Percentiles rank a stretch among this genome's conserved stretches.
Conservation (phyloP, 169 alveolate species). For the Besnoitia besnoiti region DNA sequence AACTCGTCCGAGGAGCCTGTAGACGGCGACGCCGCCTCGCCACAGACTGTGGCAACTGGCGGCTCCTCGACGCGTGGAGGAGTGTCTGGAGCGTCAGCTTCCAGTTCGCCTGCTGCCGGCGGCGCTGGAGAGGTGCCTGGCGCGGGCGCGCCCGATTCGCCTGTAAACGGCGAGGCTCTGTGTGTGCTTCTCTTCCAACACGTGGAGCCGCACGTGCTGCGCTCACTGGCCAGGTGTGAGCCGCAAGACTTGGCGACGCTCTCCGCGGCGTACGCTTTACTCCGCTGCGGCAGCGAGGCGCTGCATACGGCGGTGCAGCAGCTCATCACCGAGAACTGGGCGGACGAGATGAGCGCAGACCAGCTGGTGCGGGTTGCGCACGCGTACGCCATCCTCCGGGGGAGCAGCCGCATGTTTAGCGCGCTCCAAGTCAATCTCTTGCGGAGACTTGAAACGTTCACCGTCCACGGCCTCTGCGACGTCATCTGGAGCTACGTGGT, state of each 20-base stretch:
- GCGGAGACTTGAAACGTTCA: conserved; percentile 46
- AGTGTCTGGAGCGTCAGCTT: no score
- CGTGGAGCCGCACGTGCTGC: background rate
- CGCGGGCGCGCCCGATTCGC: background rate
- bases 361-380: conserved; percentile 8
- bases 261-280: conserved; percentile 23
- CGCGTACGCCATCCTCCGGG: conserved; percentile 50
- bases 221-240: background rate
- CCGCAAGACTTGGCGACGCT: conserved; percentile 24
- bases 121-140: background rate
- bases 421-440: conserved; percentile 49
- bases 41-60: no score
- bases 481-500: conserved; percentile 65
- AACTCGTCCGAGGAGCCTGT: background rate
- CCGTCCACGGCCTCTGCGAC: conserved; percentile 67
- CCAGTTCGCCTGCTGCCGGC: background rate
- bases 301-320: conserved; percentile 35
- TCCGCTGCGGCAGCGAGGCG: conserved; percentile 46
- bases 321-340: conserved; percentile 2
- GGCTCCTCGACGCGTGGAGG: no score
- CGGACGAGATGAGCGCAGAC: conserved; percentile 10
- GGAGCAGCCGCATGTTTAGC: conserved; percentile 58
- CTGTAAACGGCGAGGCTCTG: background rate
- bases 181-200: background rate
- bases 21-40: background rate